A percentile compares a stretch with the other conserved stretches of the same genome.
Conservation (phyloP, 2,329 filamentous ascomycete genomes). For the Bipolaris sorokiniana region DNA sequence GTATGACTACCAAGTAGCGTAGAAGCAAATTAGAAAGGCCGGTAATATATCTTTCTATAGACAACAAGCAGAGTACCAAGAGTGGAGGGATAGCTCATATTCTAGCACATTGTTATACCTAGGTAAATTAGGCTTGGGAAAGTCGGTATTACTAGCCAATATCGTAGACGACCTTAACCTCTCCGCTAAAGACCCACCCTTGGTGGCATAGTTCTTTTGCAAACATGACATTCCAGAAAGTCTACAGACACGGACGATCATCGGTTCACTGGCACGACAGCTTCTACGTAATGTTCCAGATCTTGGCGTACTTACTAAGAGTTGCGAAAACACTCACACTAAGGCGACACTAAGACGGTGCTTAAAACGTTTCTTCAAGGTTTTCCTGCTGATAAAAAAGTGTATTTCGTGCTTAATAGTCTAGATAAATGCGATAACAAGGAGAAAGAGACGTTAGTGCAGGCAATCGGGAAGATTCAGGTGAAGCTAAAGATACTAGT, state of each 20-base stretch:
- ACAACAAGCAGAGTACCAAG: conserved; percentile 27
- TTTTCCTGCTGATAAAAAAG: conserved; percentile 21
- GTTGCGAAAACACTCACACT: conserved; percentile 6
- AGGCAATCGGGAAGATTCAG: conserved; percentile 31
- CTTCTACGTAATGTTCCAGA: conserved; percentile 41
- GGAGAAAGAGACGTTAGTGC: conserved; percentile 20
- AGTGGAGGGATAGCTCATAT: conserved; percentile 33
- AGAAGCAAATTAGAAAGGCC: conserved; percentile 53
- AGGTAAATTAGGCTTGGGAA: conserved; percentile 55
- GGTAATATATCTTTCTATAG: conserved; percentile 46
- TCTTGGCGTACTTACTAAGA: conserved; percentile 16
- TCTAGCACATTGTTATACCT: conserved; percentile 45
- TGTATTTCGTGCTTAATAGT: conserved; percentile 48
- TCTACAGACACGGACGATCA: conserved; percentile 31
- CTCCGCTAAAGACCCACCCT: background rate
- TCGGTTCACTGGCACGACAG: conserved; percentile 45
- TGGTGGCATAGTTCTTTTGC: conserved; percentile 40
- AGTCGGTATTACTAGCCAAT: conserved; percentile 56
- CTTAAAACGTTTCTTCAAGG: conserved; percentile 25
- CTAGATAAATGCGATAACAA: conserved; percentile 40
- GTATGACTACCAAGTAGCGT: conserved; percentile 50
- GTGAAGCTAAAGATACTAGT: conserved; percentile 22
- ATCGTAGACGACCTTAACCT: conserved; percentile 45
- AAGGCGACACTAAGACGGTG: conserved; percentile 24
- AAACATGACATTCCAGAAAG: conserved; percentile 32